Base-by-base conservation (phyloP, 164 flowering plant genomes). In the Warburgia ugandensis region DNA sequence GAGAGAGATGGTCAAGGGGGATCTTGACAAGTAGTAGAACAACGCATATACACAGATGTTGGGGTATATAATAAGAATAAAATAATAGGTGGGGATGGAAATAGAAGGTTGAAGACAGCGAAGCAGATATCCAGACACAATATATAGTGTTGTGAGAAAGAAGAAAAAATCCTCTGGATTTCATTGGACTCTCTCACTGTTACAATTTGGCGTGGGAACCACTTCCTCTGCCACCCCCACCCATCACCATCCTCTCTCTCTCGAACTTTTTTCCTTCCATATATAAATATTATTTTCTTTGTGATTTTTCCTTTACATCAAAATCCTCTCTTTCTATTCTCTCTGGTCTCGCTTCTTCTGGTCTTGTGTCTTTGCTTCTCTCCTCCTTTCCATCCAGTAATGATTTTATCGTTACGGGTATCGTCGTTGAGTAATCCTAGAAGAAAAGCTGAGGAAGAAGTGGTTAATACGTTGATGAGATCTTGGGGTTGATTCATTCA, bases 31-130 rank as follows among this genome's bases (percentile, higher is more conserved):
- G 25, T 11, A 55, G 56, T 11, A 6, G 5, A 42, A 42, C 46
- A 3, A 39, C 10, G 54, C 60, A 61, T 20, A 31, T 21, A 30
- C 37, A 11, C 48, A 48, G 32, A 45, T 17, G 39, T n/a, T 2
- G 50, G 20, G 20, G 16, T 45, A 45, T 45, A 12, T 8, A 37
- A 44, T 28, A 33, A 55, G 36, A 41, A 23, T 38, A 55, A 40
- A 27, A 20, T 16, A 38, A 23, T 10, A 23, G 20, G 44, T 39
- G 41, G 38, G 26, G 46, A 27, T 45, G 20, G 26, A 51, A 26
- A 37, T 31, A 45, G 56, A 68, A 66, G 68, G 77, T 72, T 70
- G 79, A 66, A 66, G 67, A 64, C 79, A 76, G 84, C 81, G 76
- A 79, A 73, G 80, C 80, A 73, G 66, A 65, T 55, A 27, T 32